These are phyloP conservation scores for Trypanosoma scelopori DNA, from an alignment of 208 protist species.

Conservation along the genomic window DNA sequence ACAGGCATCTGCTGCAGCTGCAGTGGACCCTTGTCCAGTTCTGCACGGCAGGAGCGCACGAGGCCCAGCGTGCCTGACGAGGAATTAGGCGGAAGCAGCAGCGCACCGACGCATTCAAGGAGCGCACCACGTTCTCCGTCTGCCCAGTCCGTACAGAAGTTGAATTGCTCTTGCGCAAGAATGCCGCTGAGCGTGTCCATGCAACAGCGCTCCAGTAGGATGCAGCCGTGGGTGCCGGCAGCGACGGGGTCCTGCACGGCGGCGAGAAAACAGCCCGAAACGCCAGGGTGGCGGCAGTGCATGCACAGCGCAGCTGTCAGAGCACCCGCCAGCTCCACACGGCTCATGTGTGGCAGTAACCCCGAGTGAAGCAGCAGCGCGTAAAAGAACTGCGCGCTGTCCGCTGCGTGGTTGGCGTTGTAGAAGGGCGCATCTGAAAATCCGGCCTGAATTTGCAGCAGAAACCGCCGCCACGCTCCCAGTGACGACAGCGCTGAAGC, in stretches of 20 bases:
- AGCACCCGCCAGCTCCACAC: constrained; percentile 4
- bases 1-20: background rate
- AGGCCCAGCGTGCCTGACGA: background rate
- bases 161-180: background rate
- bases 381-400: constrained; percentile 26
- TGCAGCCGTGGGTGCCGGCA: background rate
- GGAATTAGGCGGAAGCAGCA: background rate
- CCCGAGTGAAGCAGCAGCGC: constrained; percentile 17
- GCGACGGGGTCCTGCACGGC: constrained; percentile 2
- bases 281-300: background rate
- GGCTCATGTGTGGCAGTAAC: constrained; percentile 14
- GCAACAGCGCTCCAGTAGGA: constrained; percentile 2
- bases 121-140: background rate
- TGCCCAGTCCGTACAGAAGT: background rate
- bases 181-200: constrained; percentile 1
- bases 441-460: constrained; percentile 2
- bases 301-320: constrained; percentile 14
- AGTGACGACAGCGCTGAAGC: background rate
- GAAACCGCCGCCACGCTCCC: constrained; percentile 7
- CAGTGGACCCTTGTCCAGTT: background rate
- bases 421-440: constrained; percentile 6
- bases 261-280: constrained; percentile 5
- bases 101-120: background rate
- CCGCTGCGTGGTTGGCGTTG: constrained; percentile 14
- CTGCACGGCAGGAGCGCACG: background rate